Evolutionary conservation across 768 basidiomycete species (phyloP).

Genomic region (Gelatoporia subvermispora): DNA sequence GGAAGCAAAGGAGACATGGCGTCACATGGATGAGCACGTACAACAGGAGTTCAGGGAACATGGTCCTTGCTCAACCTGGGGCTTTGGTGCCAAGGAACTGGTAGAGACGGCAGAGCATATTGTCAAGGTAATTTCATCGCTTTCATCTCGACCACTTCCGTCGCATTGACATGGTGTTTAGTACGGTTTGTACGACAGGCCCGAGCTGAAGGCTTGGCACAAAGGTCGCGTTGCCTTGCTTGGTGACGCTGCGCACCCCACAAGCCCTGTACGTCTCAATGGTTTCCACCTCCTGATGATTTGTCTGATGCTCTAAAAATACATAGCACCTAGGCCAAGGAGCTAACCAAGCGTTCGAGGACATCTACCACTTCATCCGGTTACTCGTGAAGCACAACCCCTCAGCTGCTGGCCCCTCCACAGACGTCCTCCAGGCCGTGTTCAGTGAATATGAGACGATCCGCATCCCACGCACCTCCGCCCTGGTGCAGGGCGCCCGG

Average conservation of each 20-base stretch:
- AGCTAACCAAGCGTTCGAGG: conserved; percentile 42
- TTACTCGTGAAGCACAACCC: conserved; percentile 31
- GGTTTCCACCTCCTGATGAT: neutral
- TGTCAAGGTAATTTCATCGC: conserved; percentile 21
- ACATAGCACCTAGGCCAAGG: conserved; percentile 37
- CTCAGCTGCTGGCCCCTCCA: conserved; percentile 18
- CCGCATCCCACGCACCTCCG: conserved; percentile 32
- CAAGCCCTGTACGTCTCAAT: conserved; percentile 34
- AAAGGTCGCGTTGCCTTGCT: conserved; percentile 37
- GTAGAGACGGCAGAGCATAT: conserved; percentile 19
- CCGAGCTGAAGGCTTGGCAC: conserved; percentile 36
- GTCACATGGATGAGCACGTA: conserved; percentile 27
- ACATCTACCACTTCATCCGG: conserved; percentile 30
- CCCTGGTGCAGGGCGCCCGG: conserved; percentile 31
- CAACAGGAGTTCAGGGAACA: conserved; percentile 18
- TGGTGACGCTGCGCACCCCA: conserved; percentile 44
- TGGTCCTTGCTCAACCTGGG: conserved; percentile 19
- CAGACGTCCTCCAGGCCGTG: conserved; percentile 21
- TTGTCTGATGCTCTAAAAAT: neutral
- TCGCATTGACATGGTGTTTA: conserved; percentile 5
- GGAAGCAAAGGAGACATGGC: conserved; percentile 39
- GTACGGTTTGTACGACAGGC: conserved; percentile 42
- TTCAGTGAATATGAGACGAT: conserved; percentile 31
- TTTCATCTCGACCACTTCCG: neutral
- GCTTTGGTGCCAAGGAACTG: conserved; percentile 21